Conservation (phyloP, 1,139 yeast genomes). For the Meyerozyma carpophila region DNA sequence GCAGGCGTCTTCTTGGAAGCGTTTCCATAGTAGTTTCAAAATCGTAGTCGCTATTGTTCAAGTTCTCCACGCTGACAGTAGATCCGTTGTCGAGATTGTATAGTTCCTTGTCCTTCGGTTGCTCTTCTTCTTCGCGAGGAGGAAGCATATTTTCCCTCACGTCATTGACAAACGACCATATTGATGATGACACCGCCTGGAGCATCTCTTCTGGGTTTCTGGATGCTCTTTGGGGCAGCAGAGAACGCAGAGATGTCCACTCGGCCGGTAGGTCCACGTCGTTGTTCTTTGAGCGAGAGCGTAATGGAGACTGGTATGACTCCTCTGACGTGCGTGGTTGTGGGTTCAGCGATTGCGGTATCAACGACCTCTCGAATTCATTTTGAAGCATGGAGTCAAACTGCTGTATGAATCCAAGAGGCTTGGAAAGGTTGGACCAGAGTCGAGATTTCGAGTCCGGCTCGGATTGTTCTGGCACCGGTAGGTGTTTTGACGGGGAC, state of each 20-base stretch:
- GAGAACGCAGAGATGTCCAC: not conserved
- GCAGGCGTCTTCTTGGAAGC: not conserved
- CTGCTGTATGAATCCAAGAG: conserved; percentile 59
- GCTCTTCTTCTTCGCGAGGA: conserved; percentile 27
- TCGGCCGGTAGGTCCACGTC: not conserved
- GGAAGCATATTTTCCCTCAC: conserved; percentile 35
- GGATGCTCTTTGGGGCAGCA: not conserved
- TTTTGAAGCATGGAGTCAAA: conserved; percentile 62
- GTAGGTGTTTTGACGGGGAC: conserved; percentile 2
- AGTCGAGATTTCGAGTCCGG: conserved; percentile 19
- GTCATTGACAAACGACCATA: conserved; percentile 44
- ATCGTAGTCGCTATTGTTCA: conserved; percentile 12
- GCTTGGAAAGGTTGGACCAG: conserved; percentile 46
- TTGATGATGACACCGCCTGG: conserved; percentile 37
- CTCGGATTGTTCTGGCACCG: not conserved
- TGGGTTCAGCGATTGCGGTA: not conserved
- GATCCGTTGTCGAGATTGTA: conserved; percentile 28
- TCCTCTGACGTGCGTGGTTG: not conserved
- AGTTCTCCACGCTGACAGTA: conserved; percentile 14
- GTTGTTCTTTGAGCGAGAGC: not conserved
- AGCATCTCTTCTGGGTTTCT: conserved; percentile 28
- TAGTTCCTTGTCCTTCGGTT: conserved; percentile 5
- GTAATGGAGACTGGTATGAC: not conserved
- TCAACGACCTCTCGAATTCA: conserved; percentile 55
- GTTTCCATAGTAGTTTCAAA: not conserved